phyloP scores from a whole-genome alignment of 2,329 filamentous ascomycete species.

The Exophiala dermatitidis region DNA sequence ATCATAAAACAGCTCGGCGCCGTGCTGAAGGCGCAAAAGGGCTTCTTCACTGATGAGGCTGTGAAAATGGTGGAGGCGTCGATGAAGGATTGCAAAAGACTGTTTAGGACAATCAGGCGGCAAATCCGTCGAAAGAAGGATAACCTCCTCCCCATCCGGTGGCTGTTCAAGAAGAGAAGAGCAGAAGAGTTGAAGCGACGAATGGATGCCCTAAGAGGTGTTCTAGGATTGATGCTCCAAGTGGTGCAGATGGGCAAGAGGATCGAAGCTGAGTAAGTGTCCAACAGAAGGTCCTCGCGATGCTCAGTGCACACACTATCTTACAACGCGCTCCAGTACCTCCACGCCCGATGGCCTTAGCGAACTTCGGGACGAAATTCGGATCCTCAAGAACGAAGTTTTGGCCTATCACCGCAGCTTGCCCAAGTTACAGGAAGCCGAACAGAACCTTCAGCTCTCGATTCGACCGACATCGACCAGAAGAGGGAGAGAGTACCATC shows the following conservation, averaged over 20 bases:
- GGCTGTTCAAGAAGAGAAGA: not conserved
- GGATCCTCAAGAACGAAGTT: not conserved
- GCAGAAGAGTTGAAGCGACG: not conserved
- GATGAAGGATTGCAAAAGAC: not conserved
- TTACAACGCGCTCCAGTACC: not conserved
- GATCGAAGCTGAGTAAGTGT: not conserved
- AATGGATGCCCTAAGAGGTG: not conserved
- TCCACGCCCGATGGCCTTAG: not conserved
- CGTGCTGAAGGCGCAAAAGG: not conserved
- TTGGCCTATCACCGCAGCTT: not conserved
- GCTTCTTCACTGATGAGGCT: not conserved
- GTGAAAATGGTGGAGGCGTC: not conserved
- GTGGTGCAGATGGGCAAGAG: not conserved
- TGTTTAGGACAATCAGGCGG: not conserved
- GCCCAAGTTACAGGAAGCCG: not conserved
- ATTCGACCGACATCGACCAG: not conserved
- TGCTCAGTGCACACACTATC: not conserved
- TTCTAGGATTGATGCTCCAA: not conserved
- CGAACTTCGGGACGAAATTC: not conserved
- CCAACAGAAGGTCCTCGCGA: not conserved
- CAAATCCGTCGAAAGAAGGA: not conserved
- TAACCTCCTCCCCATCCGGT: not conserved
- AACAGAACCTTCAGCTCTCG: not conserved
- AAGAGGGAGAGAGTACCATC: not conserved
- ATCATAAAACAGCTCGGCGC: not conserved